Evolutionary conservation across 2,329 filamentous ascomycete species (phyloP).

Genomic region (Fonsecaea nubica): DNA sequence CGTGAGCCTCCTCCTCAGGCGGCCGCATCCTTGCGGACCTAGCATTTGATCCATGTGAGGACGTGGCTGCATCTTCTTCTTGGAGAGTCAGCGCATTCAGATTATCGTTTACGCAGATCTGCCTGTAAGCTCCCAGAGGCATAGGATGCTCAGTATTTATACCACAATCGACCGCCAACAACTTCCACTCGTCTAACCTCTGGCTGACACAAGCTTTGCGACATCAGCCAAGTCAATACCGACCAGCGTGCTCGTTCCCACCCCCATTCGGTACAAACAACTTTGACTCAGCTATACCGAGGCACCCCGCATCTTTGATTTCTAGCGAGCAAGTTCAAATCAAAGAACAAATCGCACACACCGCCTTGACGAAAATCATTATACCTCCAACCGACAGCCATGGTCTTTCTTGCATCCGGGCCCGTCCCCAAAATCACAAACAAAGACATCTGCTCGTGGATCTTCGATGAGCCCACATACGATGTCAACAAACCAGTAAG

Average conservation of each 20-base stretch:
- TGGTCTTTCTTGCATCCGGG: conserved; percentile 20
- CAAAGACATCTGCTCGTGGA: conserved; percentile 62
- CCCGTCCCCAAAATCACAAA: conserved; percentile 49
- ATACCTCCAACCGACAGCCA: background rate
- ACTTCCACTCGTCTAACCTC: background rate
- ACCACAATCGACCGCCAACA: background rate
- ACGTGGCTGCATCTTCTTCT: background rate
- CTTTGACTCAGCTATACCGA: too few species aligned
- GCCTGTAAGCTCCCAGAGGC: background rate
- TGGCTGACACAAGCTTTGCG: background rate
- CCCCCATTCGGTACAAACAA: too few species aligned
- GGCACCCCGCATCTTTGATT: too few species aligned
- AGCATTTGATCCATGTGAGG: background rate
- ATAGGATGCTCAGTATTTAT: background rate
- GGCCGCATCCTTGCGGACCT: background rate
- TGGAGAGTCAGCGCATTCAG: background rate
- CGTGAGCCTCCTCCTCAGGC: background rate
- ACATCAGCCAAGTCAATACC: too few species aligned
- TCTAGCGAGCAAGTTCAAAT: too few species aligned
- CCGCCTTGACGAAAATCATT: background rate
- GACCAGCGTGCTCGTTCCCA: too few species aligned
- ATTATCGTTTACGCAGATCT: background rate
- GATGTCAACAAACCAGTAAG: conserved; percentile 57
- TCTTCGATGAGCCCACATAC: conserved; percentile 59
- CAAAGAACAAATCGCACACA: background rate